Percentiles rank a stretch among this genome's conserved stretches.
Conservation (phyloP, 768 basidiomycete genomes). For the Pulveroboletus frians region DNA sequence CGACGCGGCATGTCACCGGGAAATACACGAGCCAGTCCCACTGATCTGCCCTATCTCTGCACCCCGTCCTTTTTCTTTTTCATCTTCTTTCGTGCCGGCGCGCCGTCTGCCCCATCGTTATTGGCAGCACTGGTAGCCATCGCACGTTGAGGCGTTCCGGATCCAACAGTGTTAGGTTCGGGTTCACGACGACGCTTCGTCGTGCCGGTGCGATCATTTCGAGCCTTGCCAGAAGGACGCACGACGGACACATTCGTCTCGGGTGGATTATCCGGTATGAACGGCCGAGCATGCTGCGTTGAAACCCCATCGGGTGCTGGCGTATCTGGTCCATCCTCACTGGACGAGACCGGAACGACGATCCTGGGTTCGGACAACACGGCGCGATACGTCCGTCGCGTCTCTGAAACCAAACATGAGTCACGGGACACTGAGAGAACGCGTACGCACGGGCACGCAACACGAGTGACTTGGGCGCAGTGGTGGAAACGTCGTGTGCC, state of each 20-base stretch:
- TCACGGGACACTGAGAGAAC: too few species aligned
- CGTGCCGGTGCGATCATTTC: not conserved
- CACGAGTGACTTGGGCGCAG: slow-evolving; percentile 59
- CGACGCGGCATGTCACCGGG: too few species aligned
- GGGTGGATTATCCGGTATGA: not conserved
- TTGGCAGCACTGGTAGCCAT: not conserved
- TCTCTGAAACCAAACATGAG: slow-evolving; percentile 49
- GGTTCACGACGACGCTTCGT: slow-evolving; percentile 24
- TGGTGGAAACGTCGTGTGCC: slow-evolving; percentile 58
- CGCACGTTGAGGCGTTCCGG: not conserved
- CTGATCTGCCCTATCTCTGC: too few species aligned
- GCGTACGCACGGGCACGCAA: slow-evolving; percentile 58
- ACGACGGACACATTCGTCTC: not conserved
- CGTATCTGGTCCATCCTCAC: not conserved
- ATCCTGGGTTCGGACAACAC: slow-evolving; percentile 71
- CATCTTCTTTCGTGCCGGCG: slow-evolving; percentile 20
- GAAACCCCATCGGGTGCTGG: not conserved
- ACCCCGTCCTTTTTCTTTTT: slow-evolving; percentile 12
- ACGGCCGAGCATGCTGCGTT: not conserved
- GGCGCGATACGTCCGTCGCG: slow-evolving; percentile 75
- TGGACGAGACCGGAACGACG: slow-evolving; percentile 41
- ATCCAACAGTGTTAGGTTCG: slow-evolving; percentile 2
- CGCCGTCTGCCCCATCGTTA: not conserved
- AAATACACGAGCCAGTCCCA: too few species aligned
- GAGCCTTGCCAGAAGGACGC: not conserved